Evolutionary conservation across 345 rosid species (phyloP), one percentile per base, ranked within the genome.

Genomic region (Eucalyptus camaldulensis): DNA sequence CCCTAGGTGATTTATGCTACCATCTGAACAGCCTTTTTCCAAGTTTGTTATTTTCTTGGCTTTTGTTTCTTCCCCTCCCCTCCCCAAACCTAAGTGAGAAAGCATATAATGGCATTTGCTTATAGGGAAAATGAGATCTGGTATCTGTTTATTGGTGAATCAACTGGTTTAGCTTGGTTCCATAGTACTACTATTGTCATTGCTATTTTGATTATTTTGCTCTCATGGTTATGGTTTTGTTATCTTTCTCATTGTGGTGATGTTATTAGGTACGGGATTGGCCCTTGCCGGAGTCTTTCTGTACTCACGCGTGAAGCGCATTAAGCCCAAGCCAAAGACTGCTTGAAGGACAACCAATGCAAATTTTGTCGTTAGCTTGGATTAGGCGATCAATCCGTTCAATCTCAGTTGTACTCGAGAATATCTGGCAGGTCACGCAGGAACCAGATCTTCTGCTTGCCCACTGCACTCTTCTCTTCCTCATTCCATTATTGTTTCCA

Each of bases 261-360:
- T 89, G 43, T 60, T 24, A 19, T 81, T 43, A 94, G 95, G 95
- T 40, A 94, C 95, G 24, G 94, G 91, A 27, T 31, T 94, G 47
- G 95, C 95, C 49, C 93, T 94, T 76, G 93, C 92, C 27, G 95
- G 95, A 91, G 95, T 94, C 56, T 94, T 94, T 53, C 93, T 94
- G 40, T 94, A 94, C 90, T 94, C 94, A 13, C 91, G 95, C 49
- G 92, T 94, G 89, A 93, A 93, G 87, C 89, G 95, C 81, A 91
- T 92, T 47, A 94, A 92, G 89, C 91, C 95, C 21, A 93, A 92
- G 92, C 87, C 90, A 24, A 94, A 94, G 91, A 87, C 92, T 43
- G 92, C 92, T 88, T 93, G 89, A 92, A 88, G 86, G 3, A 80
- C 56, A 29, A n/a, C 45, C 58, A 13, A 31, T 27, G 44, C 67